Evolutionary conservation across 352 stramenopile species (phyloP).

Genomic region (Phytophthora constricta): DNA sequence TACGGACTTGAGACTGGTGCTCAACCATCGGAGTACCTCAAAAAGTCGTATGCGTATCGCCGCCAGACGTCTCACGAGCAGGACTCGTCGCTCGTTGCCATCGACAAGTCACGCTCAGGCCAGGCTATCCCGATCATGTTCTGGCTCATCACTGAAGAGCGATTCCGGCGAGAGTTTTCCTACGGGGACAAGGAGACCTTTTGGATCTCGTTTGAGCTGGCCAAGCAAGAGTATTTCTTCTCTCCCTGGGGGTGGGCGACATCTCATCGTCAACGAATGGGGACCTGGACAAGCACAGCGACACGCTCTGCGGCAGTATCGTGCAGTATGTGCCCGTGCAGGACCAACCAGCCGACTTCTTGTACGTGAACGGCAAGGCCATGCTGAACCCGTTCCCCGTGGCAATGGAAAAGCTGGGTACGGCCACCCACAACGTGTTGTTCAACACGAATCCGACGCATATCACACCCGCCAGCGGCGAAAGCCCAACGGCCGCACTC

Average conservation of each 20-base stretch:
- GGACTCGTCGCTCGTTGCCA: conserved; percentile 68
- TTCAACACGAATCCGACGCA: conserved; percentile 56
- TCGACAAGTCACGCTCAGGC: conserved; percentile 58
- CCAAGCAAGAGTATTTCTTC: conserved; percentile 57
- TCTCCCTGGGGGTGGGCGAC: conserved; percentile 63
- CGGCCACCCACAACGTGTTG: conserved; percentile 36
- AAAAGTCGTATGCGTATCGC: conserved; percentile 47
- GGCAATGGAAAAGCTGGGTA: conserved; percentile 37
- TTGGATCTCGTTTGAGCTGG: conserved; percentile 72
- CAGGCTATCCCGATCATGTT: conserved; percentile 62
- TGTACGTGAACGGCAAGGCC: conserved; percentile 68
- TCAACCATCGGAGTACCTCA: conserved; percentile 33
- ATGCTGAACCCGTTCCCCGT: conserved; percentile 57
- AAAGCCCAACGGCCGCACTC: conserved; percentile 20
- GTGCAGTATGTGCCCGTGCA: conserved; percentile 59
- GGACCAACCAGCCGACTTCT: conserved; percentile 36
- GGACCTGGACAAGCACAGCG: conserved; percentile 55
- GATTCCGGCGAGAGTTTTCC: conserved; percentile 57
- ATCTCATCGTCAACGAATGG: conserved; percentile 52
- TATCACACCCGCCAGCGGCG: conserved; percentile 51
- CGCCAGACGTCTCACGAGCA: conserved; percentile 59
- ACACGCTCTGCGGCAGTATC: conserved; percentile 71
- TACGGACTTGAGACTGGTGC: conserved; percentile 34
- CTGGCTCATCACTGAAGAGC: conserved; percentile 63
- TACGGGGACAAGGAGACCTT: conserved; percentile 78